Evolutionary conservation across 805 yeast genomes (phyloP).

Genomic region (Starmerella lactis-condensi): DNA sequence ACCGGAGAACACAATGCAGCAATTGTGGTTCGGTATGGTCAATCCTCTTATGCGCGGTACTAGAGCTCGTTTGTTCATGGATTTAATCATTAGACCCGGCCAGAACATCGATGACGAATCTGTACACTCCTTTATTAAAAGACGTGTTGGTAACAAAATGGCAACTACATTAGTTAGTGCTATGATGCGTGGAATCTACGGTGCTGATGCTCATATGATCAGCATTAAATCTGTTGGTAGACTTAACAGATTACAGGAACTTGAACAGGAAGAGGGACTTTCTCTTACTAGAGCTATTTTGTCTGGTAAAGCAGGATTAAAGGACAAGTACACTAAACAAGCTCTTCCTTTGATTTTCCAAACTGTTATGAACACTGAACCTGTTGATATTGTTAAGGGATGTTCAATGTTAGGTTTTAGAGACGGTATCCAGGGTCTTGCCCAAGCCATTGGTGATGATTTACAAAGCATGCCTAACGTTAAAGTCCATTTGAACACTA

Average conservation of each 20-base stretch:
- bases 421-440: conserved; percentile 19
- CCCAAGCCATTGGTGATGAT: conserved; percentile 15
- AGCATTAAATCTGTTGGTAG: conserved; percentile 41
- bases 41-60: conserved; percentile 28
- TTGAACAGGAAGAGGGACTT: conserved; percentile 33
- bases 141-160: conserved; percentile 45
- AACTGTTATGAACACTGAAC: not conserved
- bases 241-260: conserved; percentile 34
- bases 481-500: conserved; percentile 10
- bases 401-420: conserved; percentile 16
- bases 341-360: conserved; percentile 18
- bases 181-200: conserved; percentile 73
- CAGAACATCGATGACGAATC: conserved; percentile 39
- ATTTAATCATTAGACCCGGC: conserved; percentile 19
- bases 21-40: conserved; percentile 13
- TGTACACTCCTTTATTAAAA: conserved; percentile 41
- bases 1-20: conserved; percentile 16
- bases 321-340: conserved; percentile 14
- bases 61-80: conserved; percentile 34
- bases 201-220: conserved; percentile 53
- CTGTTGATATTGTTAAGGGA: not conserved
- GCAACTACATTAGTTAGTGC: conserved; percentile 58
- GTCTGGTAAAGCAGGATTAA: conserved; percentile 20
- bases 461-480: conserved; percentile 14
- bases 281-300: conserved; percentile 36